Evolutionary conservation across 345 rosid genomes (phyloP).

Genomic region (Barbarea vulgaris): DNA sequence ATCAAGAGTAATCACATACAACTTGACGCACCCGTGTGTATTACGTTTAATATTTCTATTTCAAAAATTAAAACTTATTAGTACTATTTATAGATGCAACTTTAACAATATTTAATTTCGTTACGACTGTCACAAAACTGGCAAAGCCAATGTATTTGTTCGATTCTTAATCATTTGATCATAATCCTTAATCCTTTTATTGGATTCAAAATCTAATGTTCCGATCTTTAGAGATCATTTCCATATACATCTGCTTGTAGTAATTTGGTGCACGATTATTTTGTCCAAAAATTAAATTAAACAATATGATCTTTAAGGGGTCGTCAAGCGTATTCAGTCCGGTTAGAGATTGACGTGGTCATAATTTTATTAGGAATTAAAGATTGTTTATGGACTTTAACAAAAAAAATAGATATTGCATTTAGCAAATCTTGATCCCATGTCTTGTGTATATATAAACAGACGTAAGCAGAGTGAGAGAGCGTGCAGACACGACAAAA

Average conservation of each 20-base stretch:
- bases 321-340: neutral
- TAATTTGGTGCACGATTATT: neutral
- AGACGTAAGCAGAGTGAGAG: constrained; percentile 39
- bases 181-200: too few species aligned
- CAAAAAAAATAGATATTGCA: constrained; percentile 17
- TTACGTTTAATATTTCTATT: neutral
- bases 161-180: constrained; percentile 4
- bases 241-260: neutral
- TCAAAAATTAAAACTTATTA: neutral
- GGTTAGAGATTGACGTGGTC: constrained; percentile 28
- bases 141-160: constrained; percentile 1
- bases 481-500: constrained; percentile 87
- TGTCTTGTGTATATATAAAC: constrained; percentile 22
- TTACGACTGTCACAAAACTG: constrained; percentile 3
- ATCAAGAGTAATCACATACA: neutral
- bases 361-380: neutral
- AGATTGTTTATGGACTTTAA: neutral
- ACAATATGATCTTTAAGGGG: neutral
- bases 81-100: neutral
- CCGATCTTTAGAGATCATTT: constrained; percentile 1
- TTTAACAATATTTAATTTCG: neutral
- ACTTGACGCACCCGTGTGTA: constrained; percentile 10
- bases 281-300: neutral
- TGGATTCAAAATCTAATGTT: constrained; percentile 8
- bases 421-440: constrained; percentile 31